Evolutionary conservation across 2,329 filamentous ascomycete species (phyloP).

Genomic region (Trichoderma sp.): DNA sequence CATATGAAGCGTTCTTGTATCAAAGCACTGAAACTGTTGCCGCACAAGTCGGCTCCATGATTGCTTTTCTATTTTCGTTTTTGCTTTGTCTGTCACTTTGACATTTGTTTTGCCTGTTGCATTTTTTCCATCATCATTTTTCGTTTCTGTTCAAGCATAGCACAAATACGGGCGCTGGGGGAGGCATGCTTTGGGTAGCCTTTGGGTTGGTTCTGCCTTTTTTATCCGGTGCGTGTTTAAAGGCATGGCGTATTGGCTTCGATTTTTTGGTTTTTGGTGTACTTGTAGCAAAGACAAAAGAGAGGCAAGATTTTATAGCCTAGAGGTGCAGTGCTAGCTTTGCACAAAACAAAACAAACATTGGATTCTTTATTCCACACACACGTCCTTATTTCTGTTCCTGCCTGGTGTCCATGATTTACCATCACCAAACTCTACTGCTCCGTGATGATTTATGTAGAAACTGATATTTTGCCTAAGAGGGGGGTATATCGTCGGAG

Average conservation of each 20-base stretch:
- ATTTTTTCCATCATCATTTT: not conserved
- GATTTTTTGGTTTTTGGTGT: not conserved
- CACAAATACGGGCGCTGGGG: slow-evolving; percentile 6
- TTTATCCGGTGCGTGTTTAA: slow-evolving; percentile 8
- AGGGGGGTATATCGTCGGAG: slow-evolving; percentile 11
- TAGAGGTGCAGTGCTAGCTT: slow-evolving; percentile 18
- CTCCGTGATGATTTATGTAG: not conserved
- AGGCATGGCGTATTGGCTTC: slow-evolving; percentile 5
- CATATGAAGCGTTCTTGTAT: not conserved
- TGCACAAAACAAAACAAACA: slow-evolving; percentile 6
- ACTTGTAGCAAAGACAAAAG: slow-evolving; percentile 16
- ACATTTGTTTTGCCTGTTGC: not conserved
- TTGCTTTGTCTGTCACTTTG: slow-evolving; percentile 17
- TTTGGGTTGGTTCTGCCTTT: slow-evolving; percentile 17
- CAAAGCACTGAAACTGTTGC: not conserved
- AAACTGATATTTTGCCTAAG: not conserved
- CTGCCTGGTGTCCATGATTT: not conserved
- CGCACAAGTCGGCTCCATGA: not conserved
- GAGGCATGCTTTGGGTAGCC: slow-evolving; percentile 9
- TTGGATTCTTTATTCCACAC: not conserved
- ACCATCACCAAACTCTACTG: not conserved
- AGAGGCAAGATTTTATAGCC: slow-evolving; percentile 18
- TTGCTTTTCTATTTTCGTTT: not conserved
- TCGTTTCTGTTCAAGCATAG: slow-evolving; percentile 13
- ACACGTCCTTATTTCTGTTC: not conserved